Evolutionary conservation across 2,329 filamentous ascomycete species (phyloP).

Genomic region (Diaporthe velutina): DNA sequence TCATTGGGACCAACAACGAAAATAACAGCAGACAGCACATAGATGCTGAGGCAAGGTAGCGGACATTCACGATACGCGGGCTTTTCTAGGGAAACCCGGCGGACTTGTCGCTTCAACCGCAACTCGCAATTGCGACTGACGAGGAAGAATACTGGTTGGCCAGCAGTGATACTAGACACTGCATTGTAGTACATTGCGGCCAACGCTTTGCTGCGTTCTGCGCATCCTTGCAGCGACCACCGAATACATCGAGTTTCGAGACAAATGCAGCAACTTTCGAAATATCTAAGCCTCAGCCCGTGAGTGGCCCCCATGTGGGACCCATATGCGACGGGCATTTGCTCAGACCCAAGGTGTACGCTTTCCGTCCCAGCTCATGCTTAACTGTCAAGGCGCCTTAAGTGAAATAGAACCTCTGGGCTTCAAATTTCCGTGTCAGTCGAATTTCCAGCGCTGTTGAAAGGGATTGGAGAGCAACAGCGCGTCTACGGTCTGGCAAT

Average conservation of each 20-base stretch:
- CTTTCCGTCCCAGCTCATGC: not conserved
- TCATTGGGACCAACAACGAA: not conserved
- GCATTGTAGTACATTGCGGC: not conserved
- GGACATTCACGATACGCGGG: not conserved
- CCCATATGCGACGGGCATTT: not conserved
- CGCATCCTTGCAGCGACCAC: not conserved
- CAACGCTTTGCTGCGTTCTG: not conserved
- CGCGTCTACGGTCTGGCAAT: not conserved
- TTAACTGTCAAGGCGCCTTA: too few species aligned
- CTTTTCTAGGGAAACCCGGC: not conserved
- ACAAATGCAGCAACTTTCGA: not conserved
- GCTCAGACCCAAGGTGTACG: not conserved
- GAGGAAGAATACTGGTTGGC: not conserved
- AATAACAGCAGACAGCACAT: not conserved
- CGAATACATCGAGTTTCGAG: not conserved
- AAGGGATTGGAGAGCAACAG: not conserved
- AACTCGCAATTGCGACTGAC: not conserved
- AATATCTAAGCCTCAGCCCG: not conserved
- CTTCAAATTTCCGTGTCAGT: too few species aligned
- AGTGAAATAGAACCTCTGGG: not conserved
- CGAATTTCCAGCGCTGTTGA: not conserved
- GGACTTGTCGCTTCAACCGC: not conserved
- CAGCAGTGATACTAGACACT: slow-evolving; percentile 34
- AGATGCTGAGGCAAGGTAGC: not conserved
- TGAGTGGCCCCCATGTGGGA: too few species aligned